phyloP scores from a whole-genome alignment of 176 grass and related monocot genomes.

The Bothriochloa decipiens region DNA sequence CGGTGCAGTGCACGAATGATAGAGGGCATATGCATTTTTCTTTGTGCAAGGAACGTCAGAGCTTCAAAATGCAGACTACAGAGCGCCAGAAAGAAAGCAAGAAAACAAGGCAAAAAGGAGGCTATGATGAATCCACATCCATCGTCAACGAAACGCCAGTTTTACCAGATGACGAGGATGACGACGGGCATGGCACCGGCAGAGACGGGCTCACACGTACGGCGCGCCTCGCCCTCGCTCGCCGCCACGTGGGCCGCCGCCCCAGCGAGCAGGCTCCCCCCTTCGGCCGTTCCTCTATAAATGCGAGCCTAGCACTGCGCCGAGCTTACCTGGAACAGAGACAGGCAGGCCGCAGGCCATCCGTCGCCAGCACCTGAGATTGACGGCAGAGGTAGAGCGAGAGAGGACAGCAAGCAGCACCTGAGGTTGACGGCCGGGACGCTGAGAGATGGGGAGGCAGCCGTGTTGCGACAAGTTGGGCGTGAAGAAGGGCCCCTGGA shows the following conservation, averaged over 20 bases:
- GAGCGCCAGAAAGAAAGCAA: neutral
- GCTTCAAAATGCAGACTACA: no score
- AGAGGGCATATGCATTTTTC: neutral
- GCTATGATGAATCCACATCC: neutral
- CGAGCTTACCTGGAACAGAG: conserved; percentile 49
- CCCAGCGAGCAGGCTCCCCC: neutral
- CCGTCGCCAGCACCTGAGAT: neutral
- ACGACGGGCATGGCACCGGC: conserved; percentile 36
- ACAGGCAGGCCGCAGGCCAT: conserved; percentile 1
- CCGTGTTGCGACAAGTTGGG: conserved; percentile 91
- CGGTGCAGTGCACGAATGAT: neutral
- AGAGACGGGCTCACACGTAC: conserved; percentile 58
- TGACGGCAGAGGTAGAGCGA: neutral
- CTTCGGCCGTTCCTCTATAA: conserved; percentile 29
- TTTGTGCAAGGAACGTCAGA: no score
- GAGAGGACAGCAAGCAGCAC: conserved; percentile 18
- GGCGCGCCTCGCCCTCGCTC: conserved; percentile 1
- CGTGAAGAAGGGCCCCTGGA: conserved; percentile 91
- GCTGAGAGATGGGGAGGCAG: conserved; percentile 71
- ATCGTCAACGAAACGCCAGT: neutral
- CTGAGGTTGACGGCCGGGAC: neutral
- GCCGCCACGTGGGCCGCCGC: conserved; percentile 41
- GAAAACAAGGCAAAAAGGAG: neutral
- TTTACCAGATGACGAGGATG: neutral
- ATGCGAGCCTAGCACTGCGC: conserved; percentile 16